These are phyloP conservation scores for Monosporascus sp. DNA, from an alignment of 2,329 filamentous ascomycete species.

Conservation along the genomic window DNA sequence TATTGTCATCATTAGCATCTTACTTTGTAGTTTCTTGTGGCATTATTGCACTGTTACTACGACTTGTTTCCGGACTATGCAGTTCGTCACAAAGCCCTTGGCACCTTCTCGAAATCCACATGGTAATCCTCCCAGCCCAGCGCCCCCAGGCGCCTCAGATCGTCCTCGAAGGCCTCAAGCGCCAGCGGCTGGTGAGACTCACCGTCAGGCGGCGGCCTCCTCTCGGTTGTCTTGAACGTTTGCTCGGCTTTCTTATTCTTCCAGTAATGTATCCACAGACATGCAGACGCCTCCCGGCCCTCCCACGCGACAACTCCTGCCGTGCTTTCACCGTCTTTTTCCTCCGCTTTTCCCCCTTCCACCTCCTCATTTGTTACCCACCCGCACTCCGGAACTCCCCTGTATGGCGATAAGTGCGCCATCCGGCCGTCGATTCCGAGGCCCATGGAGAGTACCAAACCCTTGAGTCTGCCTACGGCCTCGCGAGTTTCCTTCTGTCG, in stretches of 20 bases:
- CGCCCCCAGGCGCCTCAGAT: conserved; percentile 3
- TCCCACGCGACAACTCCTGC: conserved; percentile 1
- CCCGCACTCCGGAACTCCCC: conserved; percentile 4
- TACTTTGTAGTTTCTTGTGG: too few relatives aligned
- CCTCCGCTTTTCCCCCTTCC: not conserved
- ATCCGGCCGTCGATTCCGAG: conserved; percentile 3
- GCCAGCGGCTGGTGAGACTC: conserved; percentile 1
- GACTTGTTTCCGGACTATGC: too few relatives aligned
- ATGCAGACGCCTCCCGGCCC: conserved; percentile 1
- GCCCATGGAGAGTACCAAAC: conserved; percentile 5
- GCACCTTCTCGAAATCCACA: conserved; percentile 8
- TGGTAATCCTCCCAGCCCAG: conserved; percentile 8
- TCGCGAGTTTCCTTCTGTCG: conserved; percentile 1
- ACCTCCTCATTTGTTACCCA: conserved; percentile 1
- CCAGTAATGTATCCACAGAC: conserved; percentile 9
- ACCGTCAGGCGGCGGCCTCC: conserved; percentile 2
- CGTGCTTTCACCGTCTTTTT: not conserved
- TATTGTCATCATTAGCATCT: too few relatives aligned
- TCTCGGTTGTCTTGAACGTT: conserved; percentile 6
- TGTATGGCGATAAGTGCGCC: conserved; percentile 7
- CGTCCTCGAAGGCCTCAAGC: conserved; percentile 6
- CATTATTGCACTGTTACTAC: too few relatives aligned
- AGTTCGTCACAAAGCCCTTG: not conserved
- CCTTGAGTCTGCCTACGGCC: conserved; percentile 1
- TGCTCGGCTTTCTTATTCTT: conserved; percentile 6